Percentiles rank a stretch among this genome's conserved stretches.
Evolutionary conservation across 208 protist genomes (phyloP).

Genomic region (Trypanosomatidae sp.): DNA sequence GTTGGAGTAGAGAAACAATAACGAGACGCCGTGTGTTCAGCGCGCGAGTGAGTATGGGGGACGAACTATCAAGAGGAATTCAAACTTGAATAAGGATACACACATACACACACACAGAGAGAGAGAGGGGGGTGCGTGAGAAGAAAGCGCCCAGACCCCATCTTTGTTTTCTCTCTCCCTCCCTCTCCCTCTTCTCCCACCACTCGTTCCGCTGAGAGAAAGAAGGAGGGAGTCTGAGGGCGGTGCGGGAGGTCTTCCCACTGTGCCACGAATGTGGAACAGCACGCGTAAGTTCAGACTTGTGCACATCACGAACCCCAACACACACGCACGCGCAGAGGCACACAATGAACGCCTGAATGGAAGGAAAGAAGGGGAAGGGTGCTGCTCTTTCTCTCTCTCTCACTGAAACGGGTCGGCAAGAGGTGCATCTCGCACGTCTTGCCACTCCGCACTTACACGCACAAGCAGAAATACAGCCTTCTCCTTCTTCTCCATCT

Average conservation of each 20-base stretch:
- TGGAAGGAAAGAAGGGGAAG: background rate
- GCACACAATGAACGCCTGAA: background rate
- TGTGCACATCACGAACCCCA: background rate
- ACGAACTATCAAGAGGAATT: background rate
- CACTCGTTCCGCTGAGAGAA: background rate
- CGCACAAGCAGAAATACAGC: background rate
- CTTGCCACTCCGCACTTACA: background rate
- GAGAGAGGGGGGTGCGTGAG: background rate
- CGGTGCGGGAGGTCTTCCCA: background rate
- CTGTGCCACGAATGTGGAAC: background rate
- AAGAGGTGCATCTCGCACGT: background rate
- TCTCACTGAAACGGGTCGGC: background rate
- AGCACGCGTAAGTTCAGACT: background rate
- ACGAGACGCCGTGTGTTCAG: background rate
- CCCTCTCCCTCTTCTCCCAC: background rate
- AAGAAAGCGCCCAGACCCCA: background rate
- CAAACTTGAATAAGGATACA: background rate
- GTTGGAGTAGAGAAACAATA: background rate
- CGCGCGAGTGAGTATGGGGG: background rate
- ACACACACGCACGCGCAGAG: background rate
- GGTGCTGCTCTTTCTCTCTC: background rate
- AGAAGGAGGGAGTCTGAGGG: background rate
- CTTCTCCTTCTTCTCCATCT: background rate
- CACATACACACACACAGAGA: background rate
- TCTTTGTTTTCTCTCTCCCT: background rate